These are phyloP conservation scores for Diaporthe velutina DNA, from an alignment of 2,329 filamentous ascomycete species.

Conservation along the genomic window DNA sequence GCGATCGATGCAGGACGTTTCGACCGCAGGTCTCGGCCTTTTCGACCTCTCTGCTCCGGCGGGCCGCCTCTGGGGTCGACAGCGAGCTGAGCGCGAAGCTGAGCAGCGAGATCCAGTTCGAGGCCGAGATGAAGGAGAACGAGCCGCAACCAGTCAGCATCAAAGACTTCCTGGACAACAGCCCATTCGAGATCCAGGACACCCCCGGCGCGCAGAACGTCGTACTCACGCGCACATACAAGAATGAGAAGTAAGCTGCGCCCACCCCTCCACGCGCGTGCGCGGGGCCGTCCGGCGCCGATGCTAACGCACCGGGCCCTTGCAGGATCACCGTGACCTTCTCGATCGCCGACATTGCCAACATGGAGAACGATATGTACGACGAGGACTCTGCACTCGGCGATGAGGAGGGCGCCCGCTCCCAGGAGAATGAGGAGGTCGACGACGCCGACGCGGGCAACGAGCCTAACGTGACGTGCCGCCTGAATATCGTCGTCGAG, in stretches of 20 bases:
- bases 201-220: conserved; percentile 89
- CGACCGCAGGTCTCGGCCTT: conserved; percentile 61
- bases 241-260: conserved; percentile 84
- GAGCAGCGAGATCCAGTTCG: conserved; percentile 81
- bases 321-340: conserved; percentile 77
- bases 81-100: conserved; percentile 89
- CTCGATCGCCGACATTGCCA: conserved; percentile 85
- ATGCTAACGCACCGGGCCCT: conserved; percentile 37
- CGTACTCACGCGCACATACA: conserved; percentile 83
- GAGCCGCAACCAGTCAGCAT: conserved; percentile 81
- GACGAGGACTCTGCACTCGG: conserved; percentile 67
- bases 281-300: background rate
- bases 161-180: conserved; percentile 89
- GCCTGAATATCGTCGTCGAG: conserved; percentile 88
- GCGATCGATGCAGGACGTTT: conserved; percentile 57
- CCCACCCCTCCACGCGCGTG: background rate
- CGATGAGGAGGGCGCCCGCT: conserved; percentile 67
- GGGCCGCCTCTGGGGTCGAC: conserved; percentile 66
- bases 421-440: conserved; percentile 65
- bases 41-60: conserved; percentile 61
- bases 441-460: conserved; percentile 68
- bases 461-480: conserved; percentile 78
- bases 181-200: conserved; percentile 86
- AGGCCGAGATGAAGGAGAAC: conserved; percentile 82
- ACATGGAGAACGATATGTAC: conserved; percentile 68